Base-by-base conservation (phyloP, 2,329 filamentous ascomycete species). In the Hypomyces rosellus region DNA sequence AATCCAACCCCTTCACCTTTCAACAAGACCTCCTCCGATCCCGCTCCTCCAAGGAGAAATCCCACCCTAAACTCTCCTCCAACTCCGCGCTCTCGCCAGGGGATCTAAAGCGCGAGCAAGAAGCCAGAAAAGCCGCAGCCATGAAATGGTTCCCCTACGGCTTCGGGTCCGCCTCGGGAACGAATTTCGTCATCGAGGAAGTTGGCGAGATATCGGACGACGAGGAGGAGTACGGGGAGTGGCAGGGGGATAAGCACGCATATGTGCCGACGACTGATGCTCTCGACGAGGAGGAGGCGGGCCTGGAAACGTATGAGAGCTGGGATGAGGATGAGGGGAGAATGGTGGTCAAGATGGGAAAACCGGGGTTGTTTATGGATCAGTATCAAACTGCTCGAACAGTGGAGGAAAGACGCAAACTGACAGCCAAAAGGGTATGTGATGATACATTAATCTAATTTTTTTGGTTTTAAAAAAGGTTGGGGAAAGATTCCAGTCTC, bases 101-200 rank as follows among this genome's bases (percentile, higher is more conserved):
- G 0, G 72, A 74, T 20, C 49, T 57, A 8, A 61, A 68, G 52
- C 64, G 65, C 8, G 58, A 59, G 41, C 69, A 69, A 52, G 62
- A 67, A 39, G 70, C 68, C 9, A 57, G 64, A 44, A 64, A 70
- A 43, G 69, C 71, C 0, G 63, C 67, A 8, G 73, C 70, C 0
- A 56, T 67, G 34, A 76, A 76, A 59, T 75, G 66, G 59, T 75
- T 75, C 46, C 71, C 72, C 0, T 75, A 73, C 48, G 71, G 72
- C 1, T 76, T 65, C 55, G 72, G 74, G 0, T 68, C 71, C 2
- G 69, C 70, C 2, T 69, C 61, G 0, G 70, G 71, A 2, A 67
- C 61, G 0, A 66, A 52, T 12, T 73, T 76, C 51, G 69, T 74
- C 3, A 67, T 76, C 46, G 72, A 75, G 53, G 71, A 73, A 45